Base-by-base conservation (phyloP, 2,329 filamentous ascomycete species). In the Cladosporium sp. region DNA sequence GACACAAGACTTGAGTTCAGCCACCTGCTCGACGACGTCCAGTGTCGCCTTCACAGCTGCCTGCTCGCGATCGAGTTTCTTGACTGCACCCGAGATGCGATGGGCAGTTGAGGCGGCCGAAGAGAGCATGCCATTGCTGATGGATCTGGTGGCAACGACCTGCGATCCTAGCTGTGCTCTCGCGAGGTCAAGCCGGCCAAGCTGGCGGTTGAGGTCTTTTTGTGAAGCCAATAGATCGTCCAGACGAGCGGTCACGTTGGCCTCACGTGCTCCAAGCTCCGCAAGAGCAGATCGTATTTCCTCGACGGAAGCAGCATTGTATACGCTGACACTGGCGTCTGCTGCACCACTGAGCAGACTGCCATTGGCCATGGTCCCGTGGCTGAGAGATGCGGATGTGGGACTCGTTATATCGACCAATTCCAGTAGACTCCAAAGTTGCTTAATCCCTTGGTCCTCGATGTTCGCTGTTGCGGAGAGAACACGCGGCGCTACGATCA, bases 1-100 rank as follows among this genome's bases (percentile, higher is more conserved):
- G 35, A 97, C 90, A 71, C 94, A 99, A 8, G 94, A 90, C 76
- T 97, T 97, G 63, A 99, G 86, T 79, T 99, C 94, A 4, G 90
- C 89, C 13, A 99, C 93, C 76, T 97, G 92, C 74, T 97, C 93
- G 10, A 97, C 94, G 3, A 97, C 91, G 8, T 88, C 83, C 58
- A 99, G 78, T 0, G 94, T 97, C 51, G 91, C 87, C 72, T 94
- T 92, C 8, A 99, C 93, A 25, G 91, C 84, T 58, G 86, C 86
- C 78, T 97, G 96, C 75, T 99, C 93, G 57, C 91, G 80, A 70
- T 99, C 94, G 34, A 99, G 83, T 63, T 85, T 82, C 71, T 90
- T 91, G 57, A 99, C 94, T 54, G 91, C 89, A 68, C 85, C 85
- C 56, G 91, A 96, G 62, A 97, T 88, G 57, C 90, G 85, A 55